Conservation (phyloP, 2,329 filamentous ascomycete genomes). For the Cladosporium cucumerinum region DNA sequence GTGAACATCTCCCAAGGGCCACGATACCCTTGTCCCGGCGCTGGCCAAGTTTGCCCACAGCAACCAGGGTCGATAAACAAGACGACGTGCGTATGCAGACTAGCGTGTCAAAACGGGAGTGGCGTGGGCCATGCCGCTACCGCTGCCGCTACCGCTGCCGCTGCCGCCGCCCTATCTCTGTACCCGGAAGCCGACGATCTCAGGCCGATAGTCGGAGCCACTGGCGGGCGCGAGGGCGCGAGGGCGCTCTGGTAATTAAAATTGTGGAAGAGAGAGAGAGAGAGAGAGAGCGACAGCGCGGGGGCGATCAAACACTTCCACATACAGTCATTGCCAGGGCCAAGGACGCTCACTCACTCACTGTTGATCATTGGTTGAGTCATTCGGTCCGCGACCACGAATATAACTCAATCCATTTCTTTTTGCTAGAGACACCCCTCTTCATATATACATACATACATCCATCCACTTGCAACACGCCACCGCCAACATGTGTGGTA, state of each 20-base stretch:
- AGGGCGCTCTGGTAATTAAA: background rate
- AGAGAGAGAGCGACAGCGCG: background rate
- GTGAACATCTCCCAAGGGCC: background rate
- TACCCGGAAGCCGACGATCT: background rate
- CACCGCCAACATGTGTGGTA: slow-evolving; percentile 77
- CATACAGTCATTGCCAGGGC: background rate
- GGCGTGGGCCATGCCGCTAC: no score
- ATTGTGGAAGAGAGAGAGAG: background rate
- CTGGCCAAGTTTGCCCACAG: background rate
- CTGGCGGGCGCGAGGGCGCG: no score
- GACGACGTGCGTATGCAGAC: background rate
- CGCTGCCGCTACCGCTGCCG: no score
- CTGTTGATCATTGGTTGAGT: background rate
- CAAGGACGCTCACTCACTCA: background rate
- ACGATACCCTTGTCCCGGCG: background rate
- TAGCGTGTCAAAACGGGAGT: background rate
- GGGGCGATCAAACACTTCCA: background rate
- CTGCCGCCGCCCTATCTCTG: background rate
- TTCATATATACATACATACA: background rate
- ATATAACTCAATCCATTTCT: background rate
- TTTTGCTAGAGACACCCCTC: background rate
- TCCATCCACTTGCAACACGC: background rate
- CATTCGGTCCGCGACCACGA: background rate
- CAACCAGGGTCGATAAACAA: background rate
- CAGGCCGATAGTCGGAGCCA: slow-evolving; percentile 3